These are phyloP conservation scores for Collybia sp. DNA, from an alignment of 768 basidiomycete genomes.

Conservation along the genomic window DNA sequence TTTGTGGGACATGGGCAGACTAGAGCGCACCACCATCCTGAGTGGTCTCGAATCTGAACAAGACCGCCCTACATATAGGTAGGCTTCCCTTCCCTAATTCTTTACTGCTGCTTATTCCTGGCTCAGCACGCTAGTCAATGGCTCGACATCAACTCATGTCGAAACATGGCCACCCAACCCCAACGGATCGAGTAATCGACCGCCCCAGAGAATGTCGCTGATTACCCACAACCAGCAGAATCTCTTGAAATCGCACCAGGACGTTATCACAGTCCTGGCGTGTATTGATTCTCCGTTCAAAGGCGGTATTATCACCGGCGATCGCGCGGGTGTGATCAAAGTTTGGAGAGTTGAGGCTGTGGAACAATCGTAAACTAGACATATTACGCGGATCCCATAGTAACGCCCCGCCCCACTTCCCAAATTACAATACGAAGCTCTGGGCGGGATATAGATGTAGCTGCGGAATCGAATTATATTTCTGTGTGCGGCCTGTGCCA, in stretches of 20 bases:
- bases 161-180: conserved; percentile 57
- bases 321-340: conserved; percentile 85
- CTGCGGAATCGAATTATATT: not conserved
- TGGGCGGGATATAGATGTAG: too few relatives aligned
- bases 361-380: conserved; percentile 20
- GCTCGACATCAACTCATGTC: conserved; percentile 47
- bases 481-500: not conserved
- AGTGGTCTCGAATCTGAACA: conserved; percentile 74
- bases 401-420: not conserved
- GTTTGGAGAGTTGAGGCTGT: conserved; percentile 75
- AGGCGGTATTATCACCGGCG: conserved; percentile 89
- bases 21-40: conserved; percentile 72
- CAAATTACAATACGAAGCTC: too few relatives aligned
- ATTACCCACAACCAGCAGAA: conserved; percentile 83
- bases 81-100: conserved; percentile 9
- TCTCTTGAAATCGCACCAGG: conserved; percentile 83
- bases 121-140: conserved; percentile 31
- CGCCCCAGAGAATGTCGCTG: conserved; percentile 71
- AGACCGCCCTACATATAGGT: conserved; percentile 81
- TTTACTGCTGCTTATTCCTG: not conserved
- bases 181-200: conserved; percentile 53
- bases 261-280: conserved; percentile 80
- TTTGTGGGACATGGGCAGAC: conserved; percentile 78
- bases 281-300: conserved; percentile 92
- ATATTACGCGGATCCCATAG: conserved; percentile 5